A percentile compares a stretch with the other conserved stretches of the same genome.
Evolutionary conservation across 2,329 filamentous ascomycete species (phyloP).

Genomic region (Aspergillus udagawae): DNA sequence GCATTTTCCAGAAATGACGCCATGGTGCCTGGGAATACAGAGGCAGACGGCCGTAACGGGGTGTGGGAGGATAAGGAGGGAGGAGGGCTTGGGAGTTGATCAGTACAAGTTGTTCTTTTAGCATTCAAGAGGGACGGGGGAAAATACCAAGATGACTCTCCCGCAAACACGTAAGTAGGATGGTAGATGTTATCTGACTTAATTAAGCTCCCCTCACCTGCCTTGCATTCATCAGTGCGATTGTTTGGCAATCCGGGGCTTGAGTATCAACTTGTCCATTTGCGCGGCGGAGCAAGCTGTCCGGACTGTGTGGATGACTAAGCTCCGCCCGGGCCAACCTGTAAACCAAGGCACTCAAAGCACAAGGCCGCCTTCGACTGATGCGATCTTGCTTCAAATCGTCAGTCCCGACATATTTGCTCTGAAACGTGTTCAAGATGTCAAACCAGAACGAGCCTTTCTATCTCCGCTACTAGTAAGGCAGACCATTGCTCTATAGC

Average conservation of each 20-base stretch:
- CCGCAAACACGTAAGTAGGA: constrained; percentile 18
- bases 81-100: constrained; percentile 29
- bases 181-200: constrained; percentile 24
- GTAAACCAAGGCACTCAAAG: constrained; percentile 9
- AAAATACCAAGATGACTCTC: constrained; percentile 28
- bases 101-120: constrained; percentile 30
- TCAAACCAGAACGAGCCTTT: constrained; percentile 74
- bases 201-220: constrained; percentile 34
- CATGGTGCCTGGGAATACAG: constrained; percentile 58
- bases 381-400: constrained; percentile 5
- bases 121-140: constrained; percentile 8
- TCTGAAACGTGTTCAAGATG: constrained; percentile 46
- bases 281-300: constrained; percentile 33
- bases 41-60: constrained; percentile 17
- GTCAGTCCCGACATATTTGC: constrained; percentile 3
- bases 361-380: constrained; percentile 1
- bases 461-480: constrained; percentile 96
- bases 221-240: constrained; percentile 34
- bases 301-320: constrained; percentile 45
- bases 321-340: constrained; percentile 26
- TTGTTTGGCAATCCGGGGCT: constrained; percentile 28
- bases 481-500: constrained; percentile 19
- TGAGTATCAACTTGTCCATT: constrained; percentile 40
- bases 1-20: constrained; percentile 89
- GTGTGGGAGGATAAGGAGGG: constrained; percentile 21